Evolutionary conservation across 208 protist species (phyloP).

Genomic region (Naegleria gruberi): DNA sequence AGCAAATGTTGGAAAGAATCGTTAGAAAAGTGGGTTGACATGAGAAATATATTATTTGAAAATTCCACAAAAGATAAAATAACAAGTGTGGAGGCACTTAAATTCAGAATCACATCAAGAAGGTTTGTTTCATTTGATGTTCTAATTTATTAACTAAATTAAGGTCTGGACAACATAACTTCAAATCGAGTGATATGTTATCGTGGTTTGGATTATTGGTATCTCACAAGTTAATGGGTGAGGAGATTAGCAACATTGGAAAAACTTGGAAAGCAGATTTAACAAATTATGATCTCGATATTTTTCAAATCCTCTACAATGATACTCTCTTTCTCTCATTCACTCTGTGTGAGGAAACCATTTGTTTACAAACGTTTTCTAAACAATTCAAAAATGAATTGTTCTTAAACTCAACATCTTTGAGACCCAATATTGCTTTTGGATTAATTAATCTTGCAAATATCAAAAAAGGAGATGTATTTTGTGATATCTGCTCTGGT

Average conservation of each 20-base stretch:
- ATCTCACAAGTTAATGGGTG: not conserved
- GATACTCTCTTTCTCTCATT: not conserved
- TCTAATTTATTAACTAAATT: too few species aligned
- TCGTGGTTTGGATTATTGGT: not conserved
- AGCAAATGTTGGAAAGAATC: not conserved
- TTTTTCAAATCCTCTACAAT: not conserved
- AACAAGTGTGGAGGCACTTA: not conserved
- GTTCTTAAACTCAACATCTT: not conserved
- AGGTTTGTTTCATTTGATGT: too few species aligned
- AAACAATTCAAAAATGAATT: not conserved
- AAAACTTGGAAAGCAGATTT: not conserved
- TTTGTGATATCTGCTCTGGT: not conserved
- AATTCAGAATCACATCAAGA: not conserved
- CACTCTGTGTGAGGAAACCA: not conserved
- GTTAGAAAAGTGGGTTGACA: not conserved
- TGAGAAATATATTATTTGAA: not conserved
- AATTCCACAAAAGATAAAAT: not conserved
- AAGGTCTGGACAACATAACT: not conserved
- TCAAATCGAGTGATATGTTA: not conserved
- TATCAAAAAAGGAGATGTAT: not conserved
- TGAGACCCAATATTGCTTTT: not conserved
- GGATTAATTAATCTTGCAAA: not conserved
- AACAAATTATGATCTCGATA: not conserved
- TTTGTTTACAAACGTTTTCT: not conserved
- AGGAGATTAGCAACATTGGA: not conserved